Base-by-base conservation (phyloP, 345 rosid species). In the Sonneratia caseolaris region DNA sequence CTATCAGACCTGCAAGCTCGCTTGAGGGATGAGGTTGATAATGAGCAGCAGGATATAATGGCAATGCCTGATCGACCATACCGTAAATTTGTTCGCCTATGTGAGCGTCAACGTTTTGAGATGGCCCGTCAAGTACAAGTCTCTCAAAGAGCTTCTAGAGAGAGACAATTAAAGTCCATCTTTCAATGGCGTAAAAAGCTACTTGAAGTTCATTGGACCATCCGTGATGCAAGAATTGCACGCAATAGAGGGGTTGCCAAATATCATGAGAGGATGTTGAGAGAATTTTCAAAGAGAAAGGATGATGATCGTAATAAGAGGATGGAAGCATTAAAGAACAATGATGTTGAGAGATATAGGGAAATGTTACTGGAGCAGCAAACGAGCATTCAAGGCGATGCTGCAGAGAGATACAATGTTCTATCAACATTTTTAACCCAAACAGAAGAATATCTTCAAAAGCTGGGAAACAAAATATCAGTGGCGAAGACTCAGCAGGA, bases 121-220 rank as follows among this genome's bases (percentile, higher is more conserved):
- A 83, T 91, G 84, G 79, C 87, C 42, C 87, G 99, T 73, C 99
- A 96, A 77, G 89, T 96, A 68, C 93, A 88, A 76, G 86, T 88
- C 64, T 88, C 90, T 77, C 97, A 88, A 78, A 92, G 87, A 76
- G 94, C 96, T 71, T 75, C 81, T 68, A 86, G 94, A 82, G 98
- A 96, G 79, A 96, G 91, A 82, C 99, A 96, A 76, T 74, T 90
- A 83, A 96, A 96, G 83, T 84, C 99, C 75, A 88, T 96, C 80
- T 91, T 90, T 78, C 97, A 89, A 77, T 96, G 99, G 99, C 98
- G 99, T 65, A 96, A 96, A 85, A 96, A 87, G 78, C 96, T 96
- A 83, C 90, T 96, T 64, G 99, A 96, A 87, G 84, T 93, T 80
- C 99, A 96, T 69, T 96, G 99, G 99, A 88, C 81, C 67, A 89